Evolutionary conservation across 257 asterid species (phyloP), one percentile per base, ranked within the genome.

Genomic region (Plantago elongata): DNA sequence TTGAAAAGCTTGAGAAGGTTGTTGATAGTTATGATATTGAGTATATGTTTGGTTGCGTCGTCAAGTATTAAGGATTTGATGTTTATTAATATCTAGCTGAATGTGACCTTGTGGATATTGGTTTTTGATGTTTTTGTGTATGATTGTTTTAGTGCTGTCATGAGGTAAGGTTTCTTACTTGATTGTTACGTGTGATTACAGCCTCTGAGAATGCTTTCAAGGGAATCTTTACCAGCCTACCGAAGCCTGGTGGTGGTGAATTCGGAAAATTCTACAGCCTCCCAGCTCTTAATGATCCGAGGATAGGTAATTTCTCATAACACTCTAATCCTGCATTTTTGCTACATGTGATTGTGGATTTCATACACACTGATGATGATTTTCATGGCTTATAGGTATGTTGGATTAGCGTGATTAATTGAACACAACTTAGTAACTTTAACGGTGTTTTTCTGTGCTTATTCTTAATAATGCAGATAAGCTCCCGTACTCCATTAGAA

Each of bases 211-310:
- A 86, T 70, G 78, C 84, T 56, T 89, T 89, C 88, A 89, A 86
- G 71, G 90, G 79, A 68, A 86, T 84, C 50, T 75, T 86, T 65
- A 84, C 95, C 67, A 74, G 77, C 49, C 94, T 89, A 56, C 97
- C 95, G 40, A 89, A 89, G 81, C 94, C 95, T 5, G 90, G 94
- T 14, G 97, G 97, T 57, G 97, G 97, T 51, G 97, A 89, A 78
- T 89, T 89, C 42, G 97, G 97, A 44, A 89, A 89, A 77, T 86
- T 80, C 79, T 89, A 86, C 68, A 89, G 97, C 76, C 81, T 89
- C 58, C 87, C 97, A 55, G 89, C 97, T 66, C 79, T 89, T 11
- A 89, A 89, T 38, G 97, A 89, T 78, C 90, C 94, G 8, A 79
- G 97, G 76, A 84, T 89, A 30, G 97, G 97, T 89, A 80, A 72